Percentiles rank a stretch among this genome's conserved stretches.
phyloP scores from a whole-genome alignment of 257 asterid species.

The Nicotiana undulata region DNA sequence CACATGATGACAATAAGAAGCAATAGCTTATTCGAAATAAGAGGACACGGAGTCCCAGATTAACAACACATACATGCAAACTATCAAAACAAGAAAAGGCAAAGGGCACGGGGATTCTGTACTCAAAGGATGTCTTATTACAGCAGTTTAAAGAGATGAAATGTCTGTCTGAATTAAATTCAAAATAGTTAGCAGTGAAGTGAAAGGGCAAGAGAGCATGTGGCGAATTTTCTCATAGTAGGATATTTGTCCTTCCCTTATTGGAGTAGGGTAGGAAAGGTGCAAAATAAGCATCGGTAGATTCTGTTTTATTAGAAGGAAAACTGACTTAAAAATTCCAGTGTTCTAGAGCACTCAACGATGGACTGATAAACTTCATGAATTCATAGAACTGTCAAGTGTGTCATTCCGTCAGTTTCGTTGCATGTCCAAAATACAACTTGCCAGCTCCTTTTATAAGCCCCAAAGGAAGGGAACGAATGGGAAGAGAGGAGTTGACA shows the following conservation, averaged over 20 bases:
- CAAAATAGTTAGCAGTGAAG: background rate
- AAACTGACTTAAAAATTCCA: too few relatives aligned
- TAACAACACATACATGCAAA: background rate
- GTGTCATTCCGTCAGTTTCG: too few relatives aligned
- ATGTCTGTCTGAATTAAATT: background rate
- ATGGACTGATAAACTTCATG: too few relatives aligned
- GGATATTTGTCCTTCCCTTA: background rate
- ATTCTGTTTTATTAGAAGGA: background rate
- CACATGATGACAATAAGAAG: constrained; percentile 3
- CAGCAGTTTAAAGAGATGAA: background rate
- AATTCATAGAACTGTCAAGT: too few relatives aligned
- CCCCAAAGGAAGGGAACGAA: too few relatives aligned
- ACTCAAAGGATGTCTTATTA: background rate
- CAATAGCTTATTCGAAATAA: background rate
- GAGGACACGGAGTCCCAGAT: background rate
- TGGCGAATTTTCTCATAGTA: background rate
- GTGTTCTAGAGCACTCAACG: too few relatives aligned
- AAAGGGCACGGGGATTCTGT: background rate
- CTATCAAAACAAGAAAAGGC: background rate
- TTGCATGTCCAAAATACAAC: too few relatives aligned
- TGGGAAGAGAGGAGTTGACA: too few relatives aligned
- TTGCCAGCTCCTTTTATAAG: too few relatives aligned
- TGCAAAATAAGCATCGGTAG: background rate
- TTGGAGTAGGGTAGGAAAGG: background rate
- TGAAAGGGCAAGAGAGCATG: background rate